A percentile compares a stretch with the other conserved stretches of the same genome.
Conservation (phyloP, 139 green algal species). For the Auxenochlorella pyrenoidosa region DNA sequence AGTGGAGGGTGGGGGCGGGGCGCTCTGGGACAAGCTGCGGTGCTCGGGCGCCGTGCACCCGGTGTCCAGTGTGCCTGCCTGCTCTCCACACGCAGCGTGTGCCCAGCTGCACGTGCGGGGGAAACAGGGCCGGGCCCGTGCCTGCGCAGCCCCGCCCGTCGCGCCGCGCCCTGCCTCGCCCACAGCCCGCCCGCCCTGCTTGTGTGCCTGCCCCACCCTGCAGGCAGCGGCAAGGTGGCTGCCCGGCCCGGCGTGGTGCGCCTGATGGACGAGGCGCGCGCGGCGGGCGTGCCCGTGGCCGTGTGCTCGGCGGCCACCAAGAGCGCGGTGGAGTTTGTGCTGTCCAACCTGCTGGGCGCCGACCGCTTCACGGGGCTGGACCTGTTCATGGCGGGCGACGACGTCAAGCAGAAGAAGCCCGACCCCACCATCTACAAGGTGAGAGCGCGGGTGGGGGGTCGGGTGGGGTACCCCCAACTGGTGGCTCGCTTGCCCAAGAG, state of each 20-base stretch:
- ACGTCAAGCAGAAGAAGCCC: conserved; percentile 81
- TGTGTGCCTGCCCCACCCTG: not conserved
- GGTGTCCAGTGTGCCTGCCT: no score
- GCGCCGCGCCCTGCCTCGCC: not conserved
- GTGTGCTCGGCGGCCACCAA: conserved; percentile 95
- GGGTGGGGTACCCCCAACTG: no score
- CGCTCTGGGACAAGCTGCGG: no score
- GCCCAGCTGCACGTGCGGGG: no score
- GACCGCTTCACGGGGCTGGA: conserved; percentile 83
- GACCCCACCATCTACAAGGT: conserved; percentile 83
- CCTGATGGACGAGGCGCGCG: conserved; percentile 86
- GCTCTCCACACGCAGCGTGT: no score
- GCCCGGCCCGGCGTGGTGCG: conserved; percentile 78
- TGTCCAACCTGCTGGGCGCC: conserved; percentile 84
- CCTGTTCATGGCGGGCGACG: conserved; percentile 86
- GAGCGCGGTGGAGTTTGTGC: conserved; percentile 74
- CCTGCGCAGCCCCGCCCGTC: no score
- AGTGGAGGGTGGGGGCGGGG: not conserved
- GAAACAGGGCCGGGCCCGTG: no score
- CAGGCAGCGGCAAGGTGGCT: conserved; percentile 62
- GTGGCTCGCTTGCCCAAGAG: no score
- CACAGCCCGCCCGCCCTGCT: not conserved
- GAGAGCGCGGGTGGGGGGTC: not conserved
- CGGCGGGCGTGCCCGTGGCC: conserved; percentile 70
- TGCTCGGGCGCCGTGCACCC: no score